Evolutionary conservation across 2,329 filamentous ascomycete species (phyloP).

Genomic region (Hypocrella siamensis): DNA sequence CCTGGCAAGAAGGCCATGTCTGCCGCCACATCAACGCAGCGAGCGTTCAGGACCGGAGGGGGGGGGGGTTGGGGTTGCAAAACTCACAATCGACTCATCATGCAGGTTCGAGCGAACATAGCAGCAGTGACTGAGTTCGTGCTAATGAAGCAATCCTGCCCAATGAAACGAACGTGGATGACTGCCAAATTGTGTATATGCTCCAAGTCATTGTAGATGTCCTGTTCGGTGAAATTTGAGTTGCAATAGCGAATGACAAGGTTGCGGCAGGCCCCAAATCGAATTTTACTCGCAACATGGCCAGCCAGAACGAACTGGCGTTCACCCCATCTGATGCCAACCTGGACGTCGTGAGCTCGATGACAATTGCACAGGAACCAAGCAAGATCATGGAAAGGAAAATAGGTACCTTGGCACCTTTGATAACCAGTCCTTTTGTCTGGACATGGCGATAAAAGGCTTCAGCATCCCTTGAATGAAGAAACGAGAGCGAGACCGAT

Average conservation of each 20-base stretch:
- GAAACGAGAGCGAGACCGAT: slow-evolving; percentile 52
- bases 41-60: no score
- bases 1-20: no score
- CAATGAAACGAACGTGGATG: slow-evolving; percentile 44
- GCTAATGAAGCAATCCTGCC: slow-evolving; percentile 48
- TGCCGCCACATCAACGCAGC: no score
- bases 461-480: slow-evolving; percentile 43
- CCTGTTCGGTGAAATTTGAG: slow-evolving; percentile 41
- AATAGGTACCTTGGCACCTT: slow-evolving; percentile 37
- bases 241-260: slow-evolving; percentile 48
- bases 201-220: slow-evolving; percentile 57
- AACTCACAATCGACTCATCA: slow-evolving; percentile 47
- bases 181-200: slow-evolving; percentile 71
- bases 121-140: slow-evolving; percentile 67
- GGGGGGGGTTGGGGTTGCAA: not conserved
- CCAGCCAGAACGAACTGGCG: slow-evolving; percentile 50
- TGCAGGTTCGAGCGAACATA: slow-evolving; percentile 60
- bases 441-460: slow-evolving; percentile 51
- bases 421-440: slow-evolving; percentile 51
- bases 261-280: slow-evolving; percentile 55
- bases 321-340: slow-evolving; percentile 54
- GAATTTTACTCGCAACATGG: slow-evolving; percentile 49
- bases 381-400: not conserved
- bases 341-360: slow-evolving; percentile 23
- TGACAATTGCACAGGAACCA: not conserved